These are phyloP conservation scores for Sclerotinia borealis DNA, from an alignment of 2,329 filamentous ascomycete species.

Conservation along the genomic window DNA sequence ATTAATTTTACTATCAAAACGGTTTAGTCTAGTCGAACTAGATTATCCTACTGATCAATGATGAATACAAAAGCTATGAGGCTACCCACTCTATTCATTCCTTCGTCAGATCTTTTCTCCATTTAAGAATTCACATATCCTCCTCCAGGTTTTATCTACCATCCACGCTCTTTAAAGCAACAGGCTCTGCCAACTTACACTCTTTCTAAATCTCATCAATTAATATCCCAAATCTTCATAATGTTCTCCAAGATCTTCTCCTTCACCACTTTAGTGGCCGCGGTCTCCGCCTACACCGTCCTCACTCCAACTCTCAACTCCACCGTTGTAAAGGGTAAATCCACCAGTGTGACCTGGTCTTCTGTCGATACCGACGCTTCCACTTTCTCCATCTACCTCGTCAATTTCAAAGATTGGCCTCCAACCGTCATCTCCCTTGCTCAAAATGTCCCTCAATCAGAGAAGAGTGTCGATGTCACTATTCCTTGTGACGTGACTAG, in stretches of 20 bases:
- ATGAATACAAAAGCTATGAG: slow-evolving; percentile 5
- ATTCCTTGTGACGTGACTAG: not conserved
- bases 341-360: slow-evolving; percentile 1
- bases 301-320: slow-evolving; percentile 4
- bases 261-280: not conserved
- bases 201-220: slow-evolving; percentile 5
- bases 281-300: slow-evolving; percentile 3
- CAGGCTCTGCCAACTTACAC: slow-evolving; percentile 7
- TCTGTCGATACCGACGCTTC: slow-evolving; percentile 6
- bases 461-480: not conserved
- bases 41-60: not conserved
- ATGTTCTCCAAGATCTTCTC: slow-evolving; percentile 10
- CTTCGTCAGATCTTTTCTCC: slow-evolving; percentile 2
- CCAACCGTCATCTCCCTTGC: slow-evolving; percentile 10
- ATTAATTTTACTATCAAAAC: not conserved
- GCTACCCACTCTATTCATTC: not conserved
- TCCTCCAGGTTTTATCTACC: not conserved
- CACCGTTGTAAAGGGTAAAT: slow-evolving; percentile 3
- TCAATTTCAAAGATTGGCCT: slow-evolving; percentile 11
- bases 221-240: not conserved
- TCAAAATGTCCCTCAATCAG: slow-evolving; percentile 4
- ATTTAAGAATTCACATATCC: not conserved
- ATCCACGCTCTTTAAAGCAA: not conserved
- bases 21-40: not conserved
- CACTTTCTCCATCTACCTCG: slow-evolving; percentile 9